Base-by-base conservation (phyloP, 768 basidiomycete genomes). In the Pholiota conissans region DNA sequence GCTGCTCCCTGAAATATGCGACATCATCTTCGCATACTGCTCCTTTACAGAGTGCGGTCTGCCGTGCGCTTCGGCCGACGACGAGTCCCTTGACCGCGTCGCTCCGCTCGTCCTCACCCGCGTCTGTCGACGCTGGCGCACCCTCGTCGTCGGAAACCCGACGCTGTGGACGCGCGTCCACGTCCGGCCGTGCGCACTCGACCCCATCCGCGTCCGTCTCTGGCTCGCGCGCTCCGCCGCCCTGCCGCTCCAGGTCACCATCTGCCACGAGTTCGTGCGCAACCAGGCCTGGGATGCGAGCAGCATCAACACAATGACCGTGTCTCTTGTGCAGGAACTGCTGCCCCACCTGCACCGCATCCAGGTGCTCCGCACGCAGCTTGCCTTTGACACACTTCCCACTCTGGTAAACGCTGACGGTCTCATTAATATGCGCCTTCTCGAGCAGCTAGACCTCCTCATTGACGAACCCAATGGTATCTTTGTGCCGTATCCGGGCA, bases 51-150 rank as follows among this genome's bases (percentile, higher is more conserved):
- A 50, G 30, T 64, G 61, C 56, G 34, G 58, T 40, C 42, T 57
- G 10, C 52, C 34, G 46, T 57, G 57, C 46, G 13, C 34, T 14
- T 49, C 47, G 27, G 42, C 54, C 49, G 5, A 22, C 37, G 27
- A 18, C 14, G 56, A 40, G 52, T 7, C n/a, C 42, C 42, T 20
- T 10, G 42, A 45, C 42, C 55, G 27, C 53, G 40, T 51, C 46
- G 57, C 18, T 26, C 65, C 65, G 5, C 49, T 60, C 18, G 26
- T 49, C 32, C 59, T 67, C 28, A 46, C 64, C 18, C 58, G 52
- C 49, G 64, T 69, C 53, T 69, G 64, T 51, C 48, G 60, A 5
- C 65, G 63, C 30, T 66, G 65, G 67, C 50, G 61, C 27, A 13
- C 42, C 20, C 59, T 66, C 53, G 61, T 64, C 47, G 45, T 63